These are phyloP conservation scores for Aegilops tauschii DNA, from an alignment of 176 grass and related monocot species.

Conservation along the genomic window DNA sequence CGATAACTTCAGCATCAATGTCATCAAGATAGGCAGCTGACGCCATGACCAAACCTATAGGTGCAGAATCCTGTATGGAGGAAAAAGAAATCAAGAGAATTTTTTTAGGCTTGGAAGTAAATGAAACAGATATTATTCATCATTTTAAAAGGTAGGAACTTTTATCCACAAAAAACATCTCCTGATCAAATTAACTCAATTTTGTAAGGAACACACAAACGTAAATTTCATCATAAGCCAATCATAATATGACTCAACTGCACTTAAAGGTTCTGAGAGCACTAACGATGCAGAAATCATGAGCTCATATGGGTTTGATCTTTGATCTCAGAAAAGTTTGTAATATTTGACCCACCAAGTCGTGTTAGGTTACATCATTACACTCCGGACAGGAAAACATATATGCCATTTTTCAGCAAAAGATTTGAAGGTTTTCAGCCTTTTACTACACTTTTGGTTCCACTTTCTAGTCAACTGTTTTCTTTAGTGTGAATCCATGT, in stretches of 20 bases:
- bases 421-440: background rate
- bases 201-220: background rate
- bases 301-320: background rate
- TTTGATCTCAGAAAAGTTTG: background rate
- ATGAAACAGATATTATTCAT: background rate
- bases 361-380: background rate
- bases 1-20: slow-evolving; percentile 57
- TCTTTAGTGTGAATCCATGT: background rate
- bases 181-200: background rate
- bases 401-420: background rate
- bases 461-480: background rate
- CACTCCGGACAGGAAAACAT: background rate
- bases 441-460: background rate
- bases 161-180: background rate
- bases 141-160: background rate
- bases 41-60: slow-evolving; percentile 50
- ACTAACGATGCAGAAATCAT: background rate
- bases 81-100: background rate
- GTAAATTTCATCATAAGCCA: background rate
- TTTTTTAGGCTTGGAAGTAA: slow-evolving; percentile 9
- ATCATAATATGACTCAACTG: background rate
- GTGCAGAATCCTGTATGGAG: slow-evolving; percentile 16
- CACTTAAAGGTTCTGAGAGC: background rate
- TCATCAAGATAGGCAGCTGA: slow-evolving; percentile 71
- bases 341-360: background rate